Conservation (phyloP, 2,329 filamentous ascomycete genomes). For the Aspergillus luchuensis region DNA sequence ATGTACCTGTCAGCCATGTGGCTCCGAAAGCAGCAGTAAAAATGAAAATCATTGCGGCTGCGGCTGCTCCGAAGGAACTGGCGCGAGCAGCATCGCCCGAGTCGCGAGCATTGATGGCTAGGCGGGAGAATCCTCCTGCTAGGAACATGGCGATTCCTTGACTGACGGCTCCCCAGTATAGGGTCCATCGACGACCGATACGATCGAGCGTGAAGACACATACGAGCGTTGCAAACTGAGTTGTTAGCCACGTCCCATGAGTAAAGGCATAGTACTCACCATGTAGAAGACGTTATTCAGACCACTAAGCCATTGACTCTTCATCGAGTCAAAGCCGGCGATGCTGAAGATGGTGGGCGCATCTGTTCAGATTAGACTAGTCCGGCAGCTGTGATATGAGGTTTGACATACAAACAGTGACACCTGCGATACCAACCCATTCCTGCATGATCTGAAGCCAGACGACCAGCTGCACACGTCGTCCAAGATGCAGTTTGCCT, state of each 20-base stretch:
- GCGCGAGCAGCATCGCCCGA: slow-evolving; percentile 51
- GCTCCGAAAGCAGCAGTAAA: slow-evolving; percentile 67
- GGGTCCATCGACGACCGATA: slow-evolving; percentile 68
- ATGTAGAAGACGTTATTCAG: slow-evolving; percentile 60
- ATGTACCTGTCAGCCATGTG: slow-evolving; percentile 56
- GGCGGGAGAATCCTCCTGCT: slow-evolving; percentile 63
- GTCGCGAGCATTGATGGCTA: slow-evolving; percentile 53
- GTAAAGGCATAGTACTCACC: slow-evolving; percentile 34
- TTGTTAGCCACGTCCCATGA: not conserved
- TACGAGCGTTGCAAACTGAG: slow-evolving; percentile 65
- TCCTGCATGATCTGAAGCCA: slow-evolving; percentile 73
- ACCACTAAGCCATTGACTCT: slow-evolving; percentile 66
- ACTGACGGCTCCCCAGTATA: slow-evolving; percentile 67
- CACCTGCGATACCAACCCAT: slow-evolving; percentile 70
- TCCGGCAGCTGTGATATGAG: not conserved
- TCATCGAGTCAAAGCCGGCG: slow-evolving; percentile 63
- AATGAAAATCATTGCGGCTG: slow-evolving; percentile 70
- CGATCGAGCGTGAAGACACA: slow-evolving; percentile 70
- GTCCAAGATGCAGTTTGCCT: slow-evolving; percentile 65
- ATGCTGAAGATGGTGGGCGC: slow-evolving; percentile 63
- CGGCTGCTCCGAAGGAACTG: slow-evolving; percentile 62
- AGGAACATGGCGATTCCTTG: slow-evolving; percentile 70
- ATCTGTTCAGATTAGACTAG: slow-evolving; percentile 29
- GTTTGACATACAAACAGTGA: slow-evolving; percentile 57
- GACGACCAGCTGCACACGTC: slow-evolving; percentile 69